These are phyloP conservation scores for Yamadazyma spencermartinsiae DNA, from an alignment of 1,139 yeast genomes.

Conservation along the genomic window DNA sequence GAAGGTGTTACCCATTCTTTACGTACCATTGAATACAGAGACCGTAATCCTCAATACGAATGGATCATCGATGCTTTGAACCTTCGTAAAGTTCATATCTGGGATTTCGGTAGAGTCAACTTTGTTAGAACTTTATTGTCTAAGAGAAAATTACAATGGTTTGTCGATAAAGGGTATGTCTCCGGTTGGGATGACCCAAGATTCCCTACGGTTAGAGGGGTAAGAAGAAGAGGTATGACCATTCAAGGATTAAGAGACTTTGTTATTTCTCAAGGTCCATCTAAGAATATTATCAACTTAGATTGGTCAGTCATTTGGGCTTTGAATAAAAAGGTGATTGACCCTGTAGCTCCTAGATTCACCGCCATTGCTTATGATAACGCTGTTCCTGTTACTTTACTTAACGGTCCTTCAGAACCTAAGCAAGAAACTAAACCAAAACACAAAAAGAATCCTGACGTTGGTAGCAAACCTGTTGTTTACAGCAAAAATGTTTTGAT, in stretches of 20 bases:
- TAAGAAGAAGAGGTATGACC: slow-evolving; percentile 98
- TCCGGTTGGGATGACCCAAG: slow-evolving; percentile 98
- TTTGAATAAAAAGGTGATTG: slow-evolving; percentile 91
- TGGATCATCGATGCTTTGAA: slow-evolving; percentile 85
- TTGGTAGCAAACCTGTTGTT: slow-evolving; percentile 81
- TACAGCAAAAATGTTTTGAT: slow-evolving; percentile 64
- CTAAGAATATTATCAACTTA: slow-evolving; percentile 90
- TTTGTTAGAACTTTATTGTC: slow-evolving; percentile 91
- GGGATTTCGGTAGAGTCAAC: slow-evolving; percentile 98
- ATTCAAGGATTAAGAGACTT: slow-evolving; percentile 95
- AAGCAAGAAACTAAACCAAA: slow-evolving; percentile 75
- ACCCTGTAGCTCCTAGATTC: slow-evolving; percentile 94
- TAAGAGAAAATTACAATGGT: slow-evolving; percentile 98
- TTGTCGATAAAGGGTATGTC: slow-evolving; percentile 86
- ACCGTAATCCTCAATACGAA: slow-evolving; percentile 95
- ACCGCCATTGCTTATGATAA: slow-evolving; percentile 68
- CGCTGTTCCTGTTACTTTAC: slow-evolving; percentile 64
- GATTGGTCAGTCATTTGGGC: slow-evolving; percentile 99
- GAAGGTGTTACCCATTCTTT: slow-evolving; percentile 98
- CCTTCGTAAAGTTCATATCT: slow-evolving; percentile 87
- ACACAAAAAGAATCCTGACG: slow-evolving; percentile 93
- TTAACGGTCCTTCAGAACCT: slow-evolving; percentile 69
- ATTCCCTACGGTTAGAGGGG: slow-evolving; percentile 98
- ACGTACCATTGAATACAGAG: slow-evolving; percentile 97
- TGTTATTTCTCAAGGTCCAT: slow-evolving; percentile 94